Percentiles rank a stretch among this genome's conserved stretches.
Evolutionary conservation across 305 asterid species (phyloP).

Genomic region (Withania somnifera): DNA sequence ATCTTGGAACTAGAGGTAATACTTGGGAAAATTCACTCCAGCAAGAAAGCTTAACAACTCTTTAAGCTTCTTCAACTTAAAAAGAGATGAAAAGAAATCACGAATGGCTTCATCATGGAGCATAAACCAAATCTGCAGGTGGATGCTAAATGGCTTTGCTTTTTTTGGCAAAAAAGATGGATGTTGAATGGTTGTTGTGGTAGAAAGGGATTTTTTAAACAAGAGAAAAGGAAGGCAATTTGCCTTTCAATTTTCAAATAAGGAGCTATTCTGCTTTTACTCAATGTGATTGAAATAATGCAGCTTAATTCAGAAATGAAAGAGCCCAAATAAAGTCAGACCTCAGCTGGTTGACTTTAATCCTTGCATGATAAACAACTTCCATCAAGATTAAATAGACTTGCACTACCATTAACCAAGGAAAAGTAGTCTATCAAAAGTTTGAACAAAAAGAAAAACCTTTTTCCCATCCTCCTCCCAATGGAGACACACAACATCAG

Average conservation of each 20-base stretch:
- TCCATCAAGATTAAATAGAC: neutral
- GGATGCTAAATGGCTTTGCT: neutral
- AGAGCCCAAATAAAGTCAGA: neutral
- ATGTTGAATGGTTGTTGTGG: neutral
- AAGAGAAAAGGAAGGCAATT: neutral
- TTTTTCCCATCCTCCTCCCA: conserved; percentile 83
- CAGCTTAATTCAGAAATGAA: neutral
- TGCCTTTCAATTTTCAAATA: neutral
- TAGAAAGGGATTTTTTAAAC: neutral
- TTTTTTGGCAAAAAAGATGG: neutral
- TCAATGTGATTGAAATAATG: neutral
- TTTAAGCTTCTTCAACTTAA: neutral
- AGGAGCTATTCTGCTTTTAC: neutral
- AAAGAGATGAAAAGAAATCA: neutral
- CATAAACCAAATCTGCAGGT: neutral
- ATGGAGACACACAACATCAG: conserved; percentile 69
- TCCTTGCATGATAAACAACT: neutral
- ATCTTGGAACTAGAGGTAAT: neutral
- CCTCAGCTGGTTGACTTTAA: neutral
- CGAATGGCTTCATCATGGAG: neutral
- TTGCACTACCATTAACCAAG: neutral
- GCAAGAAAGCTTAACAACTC: neutral
- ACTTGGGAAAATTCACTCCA: neutral
- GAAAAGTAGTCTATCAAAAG: neutral
- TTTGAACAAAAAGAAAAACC: conserved; percentile 10